Evolutionary conservation across 495 filamentous ascomycete species (phyloP), one percentile per base, ranked within the genome.

Genomic region (Aspergillus campestris): DNA sequence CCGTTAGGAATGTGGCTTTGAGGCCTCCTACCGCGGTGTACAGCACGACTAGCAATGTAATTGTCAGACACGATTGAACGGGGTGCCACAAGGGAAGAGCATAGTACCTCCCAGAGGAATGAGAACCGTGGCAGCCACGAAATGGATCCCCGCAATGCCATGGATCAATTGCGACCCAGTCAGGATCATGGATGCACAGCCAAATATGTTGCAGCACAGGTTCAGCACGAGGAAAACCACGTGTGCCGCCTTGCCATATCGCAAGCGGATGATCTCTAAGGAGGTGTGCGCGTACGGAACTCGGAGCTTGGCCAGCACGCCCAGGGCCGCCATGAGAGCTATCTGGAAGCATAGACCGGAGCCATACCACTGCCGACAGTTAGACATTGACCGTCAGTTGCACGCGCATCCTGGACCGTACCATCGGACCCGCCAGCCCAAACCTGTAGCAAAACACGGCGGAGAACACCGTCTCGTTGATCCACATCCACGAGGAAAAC

Each of bases 281-380:
- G 71, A 78, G 0, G 76, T 80, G 51, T 77, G 74, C 0, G 74
- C 74, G 50, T 77, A 77, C 5, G 75, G 75, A 5, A 75, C 76
- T 53, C 70, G 55, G 41, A 66, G 58, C 49, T 70, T 70, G 32
- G 63, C 62, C 57, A 65, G 59, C 2, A 68, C 61, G 8, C 61
- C 66, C 3, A 70, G 51, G 9, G 53, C 61, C 7, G 66, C 59
- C 64, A 70, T 68, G 33, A 70, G 45, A 24, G 63, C 62, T 39
- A 70, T 65, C 45, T 68, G 62, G 42, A 68, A 66, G 35, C 59
- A 67, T 8, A 65, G 57, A 34, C 61, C 64, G 34, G 64, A 63
- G 46, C 59, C 66, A 55, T 58, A 70, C 66, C 66, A 70, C 59
- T 66, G 40, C 18, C 18, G 18, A 24, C 18, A 24, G 18, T 24